A percentile compares a stretch with the other conserved stretches of the same genome.
phyloP scores from a whole-genome alignment of 148 eudicot species.

The Salicornia ramosissima region DNA sequence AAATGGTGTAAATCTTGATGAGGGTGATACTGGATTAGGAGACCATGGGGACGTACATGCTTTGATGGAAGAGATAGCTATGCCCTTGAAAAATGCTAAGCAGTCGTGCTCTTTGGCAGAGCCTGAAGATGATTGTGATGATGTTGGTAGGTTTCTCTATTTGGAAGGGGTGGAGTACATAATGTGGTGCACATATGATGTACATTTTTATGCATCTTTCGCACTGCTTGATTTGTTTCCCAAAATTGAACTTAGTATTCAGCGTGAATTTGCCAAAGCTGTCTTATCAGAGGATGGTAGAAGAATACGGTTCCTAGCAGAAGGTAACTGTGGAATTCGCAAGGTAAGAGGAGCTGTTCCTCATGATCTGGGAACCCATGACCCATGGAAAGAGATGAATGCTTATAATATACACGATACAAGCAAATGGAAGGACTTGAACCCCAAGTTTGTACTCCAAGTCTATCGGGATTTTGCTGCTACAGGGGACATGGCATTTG shows the following conservation, averaged over 20 bases:
- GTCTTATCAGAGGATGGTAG: slow-evolving; percentile 80
- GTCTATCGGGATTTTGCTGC: slow-evolving; percentile 89
- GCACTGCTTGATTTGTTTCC: slow-evolving; percentile 94
- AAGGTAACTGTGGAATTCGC: slow-evolving; percentile 89
- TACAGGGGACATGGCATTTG: slow-evolving; percentile 89
- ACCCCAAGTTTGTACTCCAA: slow-evolving; percentile 97
- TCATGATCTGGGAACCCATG: slow-evolving; percentile 96
- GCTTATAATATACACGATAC: slow-evolving; percentile 98
- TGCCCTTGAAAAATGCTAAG: slow-evolving; percentile 23
- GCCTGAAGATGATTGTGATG: slow-evolving; percentile 40
- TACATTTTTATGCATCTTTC: slow-evolving; percentile 96
- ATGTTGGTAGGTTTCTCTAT: slow-evolving; percentile 91
- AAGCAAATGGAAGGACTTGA: slow-evolving; percentile 97
- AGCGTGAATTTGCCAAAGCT: slow-evolving; percentile 95
- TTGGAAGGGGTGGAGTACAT: slow-evolving; percentile 97
- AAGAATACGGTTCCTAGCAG: slow-evolving; percentile 80
- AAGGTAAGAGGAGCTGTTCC: slow-evolving; percentile 93
- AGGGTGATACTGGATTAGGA: slow-evolving; percentile 14
- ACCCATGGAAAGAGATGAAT: slow-evolving; percentile 99
- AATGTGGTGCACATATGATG: slow-evolving; percentile 99
- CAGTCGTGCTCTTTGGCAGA: slow-evolving; percentile 16
- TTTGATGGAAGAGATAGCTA: slow-evolving; percentile 25
- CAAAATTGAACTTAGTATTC: slow-evolving; percentile 92
- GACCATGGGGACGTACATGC: slow-evolving; percentile 25
- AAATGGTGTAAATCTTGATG: slow-evolving; percentile 20